A percentile compares a stretch with the other conserved stretches of the same genome.
These are phyloP conservation scores for Monilinia fructigena DNA, from an alignment of 2,329 filamentous ascomycete species.

Conservation along the genomic window DNA sequence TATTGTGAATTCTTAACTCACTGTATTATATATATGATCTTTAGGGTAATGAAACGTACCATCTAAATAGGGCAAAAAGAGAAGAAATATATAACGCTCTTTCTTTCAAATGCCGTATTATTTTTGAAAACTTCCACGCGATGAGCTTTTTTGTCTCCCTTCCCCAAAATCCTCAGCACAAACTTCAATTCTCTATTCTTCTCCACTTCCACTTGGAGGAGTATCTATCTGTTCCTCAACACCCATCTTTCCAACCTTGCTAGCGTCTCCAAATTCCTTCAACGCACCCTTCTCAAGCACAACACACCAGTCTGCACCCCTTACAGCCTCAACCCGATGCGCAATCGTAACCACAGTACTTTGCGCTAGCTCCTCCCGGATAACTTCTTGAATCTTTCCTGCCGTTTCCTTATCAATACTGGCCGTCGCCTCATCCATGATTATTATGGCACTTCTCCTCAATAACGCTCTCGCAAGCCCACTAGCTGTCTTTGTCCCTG, in stretches of 20 bases:
- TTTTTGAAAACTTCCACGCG: no score
- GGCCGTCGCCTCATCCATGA: constrained; percentile 66
- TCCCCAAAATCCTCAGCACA: not conserved
- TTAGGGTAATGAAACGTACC: no score
- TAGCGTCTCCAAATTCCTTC: constrained; percentile 29
- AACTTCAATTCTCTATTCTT: not conserved
- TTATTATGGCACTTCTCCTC: constrained; percentile 58
- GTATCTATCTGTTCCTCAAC: not conserved
- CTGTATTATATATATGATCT: no score
- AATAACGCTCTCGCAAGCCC: constrained; percentile 61
- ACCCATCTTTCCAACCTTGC: constrained; percentile 18
- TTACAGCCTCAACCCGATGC: constrained; percentile 62
- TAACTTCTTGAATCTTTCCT: constrained; percentile 51
- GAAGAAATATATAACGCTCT: no score
- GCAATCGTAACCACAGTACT: constrained; percentile 66
- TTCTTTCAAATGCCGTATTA: no score
- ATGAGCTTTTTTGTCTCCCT: no score
- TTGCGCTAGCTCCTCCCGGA: constrained; percentile 55
- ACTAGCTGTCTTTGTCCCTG: constrained; percentile 67
- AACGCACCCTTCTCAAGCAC: constrained; percentile 37
- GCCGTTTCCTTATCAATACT: constrained; percentile 64
- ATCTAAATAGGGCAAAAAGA: no score
- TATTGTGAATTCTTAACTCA: no score
- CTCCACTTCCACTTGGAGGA: not conserved
- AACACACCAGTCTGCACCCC: constrained; percentile 51